These are phyloP conservation scores for Dalechampia spathulata DNA, from an alignment of 441 rosid species.

Conservation along the genomic window DNA sequence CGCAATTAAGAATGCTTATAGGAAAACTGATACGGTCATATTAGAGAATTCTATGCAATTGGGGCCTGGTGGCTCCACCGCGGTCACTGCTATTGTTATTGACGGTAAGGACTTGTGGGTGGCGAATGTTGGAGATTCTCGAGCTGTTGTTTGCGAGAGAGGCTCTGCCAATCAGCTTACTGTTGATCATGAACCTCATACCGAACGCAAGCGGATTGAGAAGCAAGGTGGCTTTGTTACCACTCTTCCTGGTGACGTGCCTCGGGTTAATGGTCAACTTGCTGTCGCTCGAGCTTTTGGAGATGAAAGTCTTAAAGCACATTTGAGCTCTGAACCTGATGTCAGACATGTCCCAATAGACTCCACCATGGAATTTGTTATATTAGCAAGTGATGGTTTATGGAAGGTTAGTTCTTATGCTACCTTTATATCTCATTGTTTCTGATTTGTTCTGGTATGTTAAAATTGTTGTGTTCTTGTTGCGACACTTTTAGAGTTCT, in stretches of 20 bases:
- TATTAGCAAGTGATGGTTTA: slow-evolving; percentile 66
- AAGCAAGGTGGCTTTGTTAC: slow-evolving; percentile 56
- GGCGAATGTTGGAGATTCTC: slow-evolving; percentile 59
- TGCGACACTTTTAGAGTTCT: no score
- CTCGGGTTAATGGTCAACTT: slow-evolving; percentile 71
- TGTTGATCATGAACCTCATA: slow-evolving; percentile 55
- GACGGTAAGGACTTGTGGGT: slow-evolving; percentile 59
- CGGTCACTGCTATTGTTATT: slow-evolving; percentile 58
- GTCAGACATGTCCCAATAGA: slow-evolving; percentile 44
- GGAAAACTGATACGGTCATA: slow-evolving; percentile 39
- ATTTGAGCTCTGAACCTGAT: slow-evolving; percentile 64
- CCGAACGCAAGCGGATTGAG: slow-evolving; percentile 49
- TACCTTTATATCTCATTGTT: background rate
- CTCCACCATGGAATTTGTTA: slow-evolving; percentile 40
- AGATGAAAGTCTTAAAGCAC: slow-evolving; percentile 66
- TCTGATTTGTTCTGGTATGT: no score
- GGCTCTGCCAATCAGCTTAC: slow-evolving; percentile 57
- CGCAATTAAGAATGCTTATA: slow-evolving; percentile 49
- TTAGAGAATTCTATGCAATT: slow-evolving; percentile 44
- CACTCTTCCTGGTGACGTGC: slow-evolving; percentile 67
- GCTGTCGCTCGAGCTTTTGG: slow-evolving; percentile 80
- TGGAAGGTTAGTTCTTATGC: slow-evolving; percentile 50
- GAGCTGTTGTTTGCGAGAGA: slow-evolving; percentile 59
- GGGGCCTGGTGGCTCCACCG: slow-evolving; percentile 69
- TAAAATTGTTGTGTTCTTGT: no score